Percentiles rank a stretch among this genome's conserved stretches.
Conservation (phyloP, 441 rosid species). For the Gossypium gossypioides region DNA sequence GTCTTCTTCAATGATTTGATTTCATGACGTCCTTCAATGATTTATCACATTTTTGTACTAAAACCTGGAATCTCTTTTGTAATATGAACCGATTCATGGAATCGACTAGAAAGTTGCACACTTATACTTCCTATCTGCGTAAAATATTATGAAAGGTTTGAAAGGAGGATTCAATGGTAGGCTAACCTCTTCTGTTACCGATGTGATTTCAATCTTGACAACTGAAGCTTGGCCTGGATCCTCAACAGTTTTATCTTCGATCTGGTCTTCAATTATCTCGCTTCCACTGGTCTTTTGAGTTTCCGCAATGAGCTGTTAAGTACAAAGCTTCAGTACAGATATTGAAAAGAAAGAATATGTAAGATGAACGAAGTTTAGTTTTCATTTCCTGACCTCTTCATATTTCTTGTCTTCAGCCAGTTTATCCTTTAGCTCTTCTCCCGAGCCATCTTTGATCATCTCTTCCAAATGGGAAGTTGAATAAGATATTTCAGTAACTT, state of each 20-base stretch:
- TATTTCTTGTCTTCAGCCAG: slow-evolving; percentile 20
- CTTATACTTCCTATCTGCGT: background rate
- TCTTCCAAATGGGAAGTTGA: slow-evolving; percentile 16
- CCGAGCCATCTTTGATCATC: slow-evolving; percentile 16
- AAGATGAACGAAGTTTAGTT: background rate
- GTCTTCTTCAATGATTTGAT: background rate
- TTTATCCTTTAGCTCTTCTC: slow-evolving; percentile 25
- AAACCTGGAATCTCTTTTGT: background rate
- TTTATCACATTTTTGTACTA: background rate
- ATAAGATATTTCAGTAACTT: slow-evolving; percentile 15
- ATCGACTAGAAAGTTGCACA: background rate
- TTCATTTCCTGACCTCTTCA: slow-evolving; percentile 21
- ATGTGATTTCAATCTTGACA: slow-evolving; percentile 20
- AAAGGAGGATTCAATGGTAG: slow-evolving; percentile 1
- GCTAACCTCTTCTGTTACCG: slow-evolving; percentile 32
- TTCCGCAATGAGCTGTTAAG: slow-evolving; percentile 16
- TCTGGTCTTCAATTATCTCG: slow-evolving; percentile 15
- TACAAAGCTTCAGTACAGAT: slow-evolving; percentile 8
- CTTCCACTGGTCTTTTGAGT: slow-evolving; percentile 16
- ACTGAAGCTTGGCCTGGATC: slow-evolving; percentile 14
- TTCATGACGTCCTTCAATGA: background rate
- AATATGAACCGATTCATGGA: background rate
- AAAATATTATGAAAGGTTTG: background rate
- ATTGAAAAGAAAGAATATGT: background rate
- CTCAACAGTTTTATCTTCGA: slow-evolving; percentile 15